Percentiles rank a stretch among this genome's conserved stretches.
phyloP scores from a whole-genome alignment of 352 stramenopile species.

The Saprolegnia diclina region DNA sequence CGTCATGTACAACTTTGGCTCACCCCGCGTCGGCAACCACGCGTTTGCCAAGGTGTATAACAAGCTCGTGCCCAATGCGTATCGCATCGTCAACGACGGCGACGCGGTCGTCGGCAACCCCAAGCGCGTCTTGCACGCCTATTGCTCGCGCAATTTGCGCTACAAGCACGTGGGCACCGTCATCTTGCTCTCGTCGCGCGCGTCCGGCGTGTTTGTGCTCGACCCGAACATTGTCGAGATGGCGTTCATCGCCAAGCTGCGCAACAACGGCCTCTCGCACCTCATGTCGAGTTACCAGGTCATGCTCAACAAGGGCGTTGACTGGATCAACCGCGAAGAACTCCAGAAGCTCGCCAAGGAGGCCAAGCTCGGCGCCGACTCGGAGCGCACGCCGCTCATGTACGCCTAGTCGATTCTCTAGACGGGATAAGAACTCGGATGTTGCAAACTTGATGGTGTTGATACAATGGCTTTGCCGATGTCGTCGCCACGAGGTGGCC shows the following conservation, averaged over 20 bases:
- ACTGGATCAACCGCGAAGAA: conserved; percentile 5
- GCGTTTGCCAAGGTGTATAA: conserved; percentile 29
- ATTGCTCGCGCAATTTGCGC: conserved; percentile 20
- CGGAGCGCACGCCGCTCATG: neutral
- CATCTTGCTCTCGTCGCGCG: conserved; percentile 29
- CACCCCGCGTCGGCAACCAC: conserved; percentile 34
- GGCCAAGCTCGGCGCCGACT: neutral
- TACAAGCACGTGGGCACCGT: conserved; percentile 33
- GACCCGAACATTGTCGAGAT: conserved; percentile 36
- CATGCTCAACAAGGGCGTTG: conserved; percentile 22
- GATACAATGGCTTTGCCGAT: no score
- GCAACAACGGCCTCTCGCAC: conserved; percentile 25
- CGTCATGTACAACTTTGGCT: conserved; percentile 37
- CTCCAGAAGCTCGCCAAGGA: conserved; percentile 5
- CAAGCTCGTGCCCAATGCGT: conserved; percentile 25
- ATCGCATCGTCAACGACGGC: conserved; percentile 31
- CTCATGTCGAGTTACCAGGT: conserved; percentile 18
- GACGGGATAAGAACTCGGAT: no score
- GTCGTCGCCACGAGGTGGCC: no score
- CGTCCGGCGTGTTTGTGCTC: conserved; percentile 30
- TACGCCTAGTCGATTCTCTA: neutral
- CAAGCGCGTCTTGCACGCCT: conserved; percentile 24
- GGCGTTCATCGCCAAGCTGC: conserved; percentile 29
- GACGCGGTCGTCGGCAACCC: conserved; percentile 31
- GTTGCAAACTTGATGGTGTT: no score